Conservation (phyloP, 352 stramenopile species). For the Phytophthora idaei region DNA sequence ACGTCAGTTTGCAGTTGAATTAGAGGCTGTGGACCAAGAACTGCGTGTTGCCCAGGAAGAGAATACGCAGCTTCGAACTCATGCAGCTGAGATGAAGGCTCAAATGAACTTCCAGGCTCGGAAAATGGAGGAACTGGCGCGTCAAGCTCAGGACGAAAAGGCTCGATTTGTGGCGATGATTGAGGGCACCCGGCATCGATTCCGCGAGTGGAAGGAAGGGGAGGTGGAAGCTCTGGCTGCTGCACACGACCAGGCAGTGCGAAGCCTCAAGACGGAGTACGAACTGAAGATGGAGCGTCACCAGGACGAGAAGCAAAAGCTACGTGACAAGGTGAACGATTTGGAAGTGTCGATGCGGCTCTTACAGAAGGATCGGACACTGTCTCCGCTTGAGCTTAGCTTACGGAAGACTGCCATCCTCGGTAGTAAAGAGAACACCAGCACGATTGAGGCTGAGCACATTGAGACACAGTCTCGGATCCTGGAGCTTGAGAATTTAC, state of each 20-base stretch:
- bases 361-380: conserved; percentile 63
- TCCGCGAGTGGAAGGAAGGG: conserved; percentile 72
- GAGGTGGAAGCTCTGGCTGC: conserved; percentile 44
- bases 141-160: conserved; percentile 63
- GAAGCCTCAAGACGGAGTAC: conserved; percentile 63
- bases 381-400: conserved; percentile 70
- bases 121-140: conserved; percentile 53
- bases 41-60: conserved; percentile 44
- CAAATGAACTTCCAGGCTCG: conserved; percentile 51
- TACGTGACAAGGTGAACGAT: conserved; percentile 77
- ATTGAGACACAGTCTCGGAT: conserved; percentile 62
- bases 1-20: conserved; percentile 42
- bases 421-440: conserved; percentile 46
- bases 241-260: conserved; percentile 53
- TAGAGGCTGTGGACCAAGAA: conserved; percentile 43
- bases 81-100: conserved; percentile 46
- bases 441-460: conserved; percentile 53
- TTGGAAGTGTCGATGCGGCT: conserved; percentile 69
- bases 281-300: conserved; percentile 70
- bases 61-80: conserved; percentile 47
- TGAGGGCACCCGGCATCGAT: conserved; percentile 57
- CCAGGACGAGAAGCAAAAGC: conserved; percentile 76
- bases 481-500: conserved; percentile 58
- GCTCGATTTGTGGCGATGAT: conserved; percentile 58
- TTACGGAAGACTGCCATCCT: conserved; percentile 68